Evolutionary conservation across 805 yeast genomes (phyloP).

Genomic region (Yarrowia osloensis): DNA sequence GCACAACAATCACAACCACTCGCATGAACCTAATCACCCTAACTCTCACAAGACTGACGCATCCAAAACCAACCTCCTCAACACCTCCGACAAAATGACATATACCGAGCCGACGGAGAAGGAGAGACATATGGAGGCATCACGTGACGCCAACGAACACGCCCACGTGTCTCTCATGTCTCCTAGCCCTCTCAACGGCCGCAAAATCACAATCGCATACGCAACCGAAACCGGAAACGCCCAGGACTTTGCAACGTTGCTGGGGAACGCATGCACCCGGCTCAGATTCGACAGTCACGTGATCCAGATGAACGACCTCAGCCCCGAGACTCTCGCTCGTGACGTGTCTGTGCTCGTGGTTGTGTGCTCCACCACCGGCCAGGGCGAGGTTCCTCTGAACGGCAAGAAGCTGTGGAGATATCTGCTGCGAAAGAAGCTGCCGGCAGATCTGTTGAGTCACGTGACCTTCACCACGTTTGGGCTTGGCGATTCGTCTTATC

Average conservation of each 20-base stretch:
- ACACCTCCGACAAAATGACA: neutral
- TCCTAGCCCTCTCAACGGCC: neutral
- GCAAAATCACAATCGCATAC: slow-evolving; percentile 53
- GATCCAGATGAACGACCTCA: slow-evolving; percentile 39
- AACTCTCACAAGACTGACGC: neutral
- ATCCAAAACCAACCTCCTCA: neutral
- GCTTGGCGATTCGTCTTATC: slow-evolving; percentile 89
- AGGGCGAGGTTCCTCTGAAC: slow-evolving; percentile 87
- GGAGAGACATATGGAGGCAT: too few relatives aligned
- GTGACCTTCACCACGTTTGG: slow-evolving; percentile 76
- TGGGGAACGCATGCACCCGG: slow-evolving; percentile 59
- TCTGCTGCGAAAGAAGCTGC: slow-evolving; percentile 64
- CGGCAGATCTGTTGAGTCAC: slow-evolving; percentile 62
- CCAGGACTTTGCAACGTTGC: slow-evolving; percentile 73
- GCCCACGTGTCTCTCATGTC: neutral
- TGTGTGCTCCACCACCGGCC: slow-evolving; percentile 90
- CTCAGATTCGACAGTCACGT: slow-evolving; percentile 56
- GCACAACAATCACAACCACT: neutral
- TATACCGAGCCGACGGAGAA: neutral
- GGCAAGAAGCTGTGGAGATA: slow-evolving; percentile 73
- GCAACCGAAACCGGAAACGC: slow-evolving; percentile 95
- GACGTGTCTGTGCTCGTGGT: slow-evolving; percentile 43
- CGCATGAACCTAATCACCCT: neutral
- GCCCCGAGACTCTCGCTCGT: slow-evolving; percentile 49
- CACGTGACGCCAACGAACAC: neutral